Evolutionary conservation across 176 grass and related monocot genomes (phyloP).

Genomic region (Saccharum spontaneum): DNA sequence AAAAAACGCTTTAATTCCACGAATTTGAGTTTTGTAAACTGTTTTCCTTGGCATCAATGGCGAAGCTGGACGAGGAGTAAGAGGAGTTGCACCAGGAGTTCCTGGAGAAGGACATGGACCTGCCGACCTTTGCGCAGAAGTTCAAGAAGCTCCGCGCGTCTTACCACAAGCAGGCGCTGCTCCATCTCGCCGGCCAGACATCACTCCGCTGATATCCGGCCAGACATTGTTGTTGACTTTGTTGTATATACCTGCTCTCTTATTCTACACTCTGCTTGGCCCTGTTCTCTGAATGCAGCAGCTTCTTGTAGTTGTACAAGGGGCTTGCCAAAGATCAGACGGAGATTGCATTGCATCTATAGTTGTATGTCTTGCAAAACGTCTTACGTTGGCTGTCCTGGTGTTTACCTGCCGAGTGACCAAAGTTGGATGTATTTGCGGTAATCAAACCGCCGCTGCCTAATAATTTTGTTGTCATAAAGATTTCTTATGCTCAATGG

Average conservation of each 20-base stretch:
- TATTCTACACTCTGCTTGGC: not conserved
- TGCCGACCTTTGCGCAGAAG: slow-evolving; percentile 71
- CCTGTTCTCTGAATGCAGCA: not conserved
- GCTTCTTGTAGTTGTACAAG: not conserved
- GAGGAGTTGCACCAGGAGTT: slow-evolving; percentile 69
- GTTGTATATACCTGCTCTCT: not conserved
- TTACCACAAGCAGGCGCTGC: slow-evolving; percentile 61
- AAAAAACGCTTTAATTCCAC: not conserved
- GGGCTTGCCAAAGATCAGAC: not conserved
- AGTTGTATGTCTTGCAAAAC: not conserved
- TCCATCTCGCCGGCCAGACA: slow-evolving; percentile 79
- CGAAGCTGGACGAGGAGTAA: slow-evolving; percentile 69
- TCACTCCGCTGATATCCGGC: slow-evolving; percentile 42
- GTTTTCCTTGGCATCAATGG: slow-evolving; percentile 47
- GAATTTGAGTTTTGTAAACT: not conserved
- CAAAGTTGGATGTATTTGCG: not conserved
- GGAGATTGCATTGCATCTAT: not conserved
- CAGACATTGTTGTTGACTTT: not conserved
- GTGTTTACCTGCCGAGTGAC: not conserved
- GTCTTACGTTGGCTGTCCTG: not conserved
- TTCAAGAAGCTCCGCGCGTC: slow-evolving; percentile 66
- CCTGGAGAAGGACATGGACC: slow-evolving; percentile 74
- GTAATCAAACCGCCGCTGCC: not conserved
- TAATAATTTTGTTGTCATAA: not conserved
- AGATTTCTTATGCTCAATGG: not conserved